phyloP scores from a whole-genome alignment of 2,329 filamentous ascomycete species.

The Ampelomyces quisqualis region DNA sequence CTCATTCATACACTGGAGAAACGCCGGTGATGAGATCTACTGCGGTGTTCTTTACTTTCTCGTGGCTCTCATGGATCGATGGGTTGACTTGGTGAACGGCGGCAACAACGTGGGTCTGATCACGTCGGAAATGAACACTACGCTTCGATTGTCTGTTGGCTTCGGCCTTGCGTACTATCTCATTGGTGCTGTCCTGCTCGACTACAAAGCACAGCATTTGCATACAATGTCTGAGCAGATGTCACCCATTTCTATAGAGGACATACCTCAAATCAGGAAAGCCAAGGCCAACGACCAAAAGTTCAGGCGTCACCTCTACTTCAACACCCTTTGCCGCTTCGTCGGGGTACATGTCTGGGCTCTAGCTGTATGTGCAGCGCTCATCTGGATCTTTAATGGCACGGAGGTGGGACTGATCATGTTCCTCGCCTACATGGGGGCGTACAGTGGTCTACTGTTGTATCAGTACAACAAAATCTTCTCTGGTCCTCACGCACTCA shows the following conservation, averaged over 20 bases:
- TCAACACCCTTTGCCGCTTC: slow-evolving; percentile 53
- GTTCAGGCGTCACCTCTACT: slow-evolving; percentile 53
- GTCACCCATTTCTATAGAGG: slow-evolving; percentile 45
- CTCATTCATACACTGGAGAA: slow-evolving; percentile 60
- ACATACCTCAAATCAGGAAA: slow-evolving; percentile 47
- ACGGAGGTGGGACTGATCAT: slow-evolving; percentile 48
- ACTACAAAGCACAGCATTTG: slow-evolving; percentile 56
- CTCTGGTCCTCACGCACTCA: slow-evolving; percentile 52
- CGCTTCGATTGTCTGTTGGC: slow-evolving; percentile 52
- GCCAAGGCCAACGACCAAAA: slow-evolving; percentile 50
- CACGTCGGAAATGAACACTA: slow-evolving; percentile 31
- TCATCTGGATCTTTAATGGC: slow-evolving; percentile 56
- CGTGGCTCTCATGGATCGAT: slow-evolving; percentile 58
- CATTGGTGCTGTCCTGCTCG: slow-evolving; percentile 58
- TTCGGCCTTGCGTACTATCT: slow-evolving; percentile 61
- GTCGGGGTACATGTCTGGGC: slow-evolving; percentile 56
- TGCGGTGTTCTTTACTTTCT: slow-evolving; percentile 58
- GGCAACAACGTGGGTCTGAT: slow-evolving; percentile 46
- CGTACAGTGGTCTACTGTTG: slow-evolving; percentile 56
- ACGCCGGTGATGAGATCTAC: slow-evolving; percentile 56
- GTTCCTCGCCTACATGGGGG: slow-evolving; percentile 52
- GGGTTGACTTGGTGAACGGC: slow-evolving; percentile 54
- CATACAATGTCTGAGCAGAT: slow-evolving; percentile 49
- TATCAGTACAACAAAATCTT: slow-evolving; percentile 55
- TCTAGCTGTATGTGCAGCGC: slow-evolving; percentile 50